Conservation (phyloP, 768 basidiomycete genomes). For the Lactarius sanguifluus region DNA sequence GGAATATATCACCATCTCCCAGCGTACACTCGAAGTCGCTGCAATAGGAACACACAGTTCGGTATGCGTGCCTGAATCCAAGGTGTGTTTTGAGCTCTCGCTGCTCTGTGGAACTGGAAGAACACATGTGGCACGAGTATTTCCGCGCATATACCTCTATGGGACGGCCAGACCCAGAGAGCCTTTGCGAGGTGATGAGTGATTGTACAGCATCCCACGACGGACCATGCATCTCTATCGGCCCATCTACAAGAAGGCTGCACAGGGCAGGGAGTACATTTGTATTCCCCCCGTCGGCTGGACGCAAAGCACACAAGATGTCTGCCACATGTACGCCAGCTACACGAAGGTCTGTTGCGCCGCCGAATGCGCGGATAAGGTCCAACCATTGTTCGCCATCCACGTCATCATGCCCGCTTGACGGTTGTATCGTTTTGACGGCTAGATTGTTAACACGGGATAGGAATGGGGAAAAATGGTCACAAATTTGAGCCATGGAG, state of each 20-base stretch:
- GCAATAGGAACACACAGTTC: not conserved
- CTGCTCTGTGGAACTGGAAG: rapidly evolving
- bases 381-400: not conserved
- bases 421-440: not conserved
- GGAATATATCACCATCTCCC: not conserved
- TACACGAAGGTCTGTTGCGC: not conserved
- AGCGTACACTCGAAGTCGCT: not conserved
- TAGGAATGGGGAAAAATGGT: not conserved
- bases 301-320: too few relatives aligned
- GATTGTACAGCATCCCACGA: too few relatives aligned
- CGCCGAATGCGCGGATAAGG: not conserved
- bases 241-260: too few relatives aligned
- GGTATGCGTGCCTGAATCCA: not conserved
- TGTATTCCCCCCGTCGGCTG: too few relatives aligned
- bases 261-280: too few relatives aligned
- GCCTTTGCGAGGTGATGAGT: too few relatives aligned
- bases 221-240: too few relatives aligned
- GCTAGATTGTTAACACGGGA: not conserved
- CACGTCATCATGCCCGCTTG: not conserved
- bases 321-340: too few relatives aligned
- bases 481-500: not conserved
- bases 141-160: too few relatives aligned
- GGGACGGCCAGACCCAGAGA: too few relatives aligned
- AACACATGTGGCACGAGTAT: too few relatives aligned
- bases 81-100: not conserved